A percentile compares a stretch with the other conserved stretches of the same genome.
Evolutionary conservation across 2,329 filamentous ascomycete species (phyloP).

Genomic region (Pseudogymnoascus sp.): DNA sequence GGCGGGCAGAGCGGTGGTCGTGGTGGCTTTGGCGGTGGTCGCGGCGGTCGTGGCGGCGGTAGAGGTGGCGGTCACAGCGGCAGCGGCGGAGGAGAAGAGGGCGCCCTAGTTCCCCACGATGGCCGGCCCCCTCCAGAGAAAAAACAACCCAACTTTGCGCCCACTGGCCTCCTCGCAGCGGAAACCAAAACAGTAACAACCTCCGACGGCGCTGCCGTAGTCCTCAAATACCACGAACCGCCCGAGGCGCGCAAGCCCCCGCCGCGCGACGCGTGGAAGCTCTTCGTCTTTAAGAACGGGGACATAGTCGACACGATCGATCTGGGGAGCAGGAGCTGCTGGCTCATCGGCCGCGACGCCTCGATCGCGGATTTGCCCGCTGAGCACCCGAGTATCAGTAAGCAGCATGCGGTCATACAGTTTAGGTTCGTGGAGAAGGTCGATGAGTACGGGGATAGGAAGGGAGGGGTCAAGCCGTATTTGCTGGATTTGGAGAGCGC

Average conservation of each 20-base stretch:
- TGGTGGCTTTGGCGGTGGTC: background rate
- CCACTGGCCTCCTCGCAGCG: constrained; percentile 74
- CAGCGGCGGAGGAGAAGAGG: background rate
- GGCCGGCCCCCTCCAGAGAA: constrained; percentile 52
- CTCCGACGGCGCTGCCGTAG: constrained; percentile 62
- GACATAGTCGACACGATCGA: constrained; percentile 77
- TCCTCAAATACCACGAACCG: constrained; percentile 94
- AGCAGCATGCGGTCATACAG: constrained; percentile 92
- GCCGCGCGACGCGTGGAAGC: constrained; percentile 68
- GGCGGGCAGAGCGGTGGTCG: constrained; percentile 23
- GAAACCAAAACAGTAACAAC: constrained; percentile 73
- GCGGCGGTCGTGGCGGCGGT: background rate
- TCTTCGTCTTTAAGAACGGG: constrained; percentile 84
- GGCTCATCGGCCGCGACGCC: constrained; percentile 77
- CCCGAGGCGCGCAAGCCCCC: constrained; percentile 84
- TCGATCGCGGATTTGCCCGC: constrained; percentile 74
- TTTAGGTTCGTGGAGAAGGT: constrained; percentile 77
- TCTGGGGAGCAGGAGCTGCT: constrained; percentile 70
- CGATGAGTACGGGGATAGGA: constrained; percentile 79
- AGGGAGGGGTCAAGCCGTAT: constrained; percentile 75
- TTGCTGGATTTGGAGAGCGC: constrained; percentile 88
- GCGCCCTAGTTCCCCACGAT: constrained; percentile 17
- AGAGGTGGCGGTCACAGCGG: constrained; percentile 25
- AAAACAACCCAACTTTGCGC: constrained; percentile 80
- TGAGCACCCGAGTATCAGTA: constrained; percentile 87